Conservation (phyloP, 2,329 filamentous ascomycete genomes). For the Macrophomina phaseolina region DNA sequence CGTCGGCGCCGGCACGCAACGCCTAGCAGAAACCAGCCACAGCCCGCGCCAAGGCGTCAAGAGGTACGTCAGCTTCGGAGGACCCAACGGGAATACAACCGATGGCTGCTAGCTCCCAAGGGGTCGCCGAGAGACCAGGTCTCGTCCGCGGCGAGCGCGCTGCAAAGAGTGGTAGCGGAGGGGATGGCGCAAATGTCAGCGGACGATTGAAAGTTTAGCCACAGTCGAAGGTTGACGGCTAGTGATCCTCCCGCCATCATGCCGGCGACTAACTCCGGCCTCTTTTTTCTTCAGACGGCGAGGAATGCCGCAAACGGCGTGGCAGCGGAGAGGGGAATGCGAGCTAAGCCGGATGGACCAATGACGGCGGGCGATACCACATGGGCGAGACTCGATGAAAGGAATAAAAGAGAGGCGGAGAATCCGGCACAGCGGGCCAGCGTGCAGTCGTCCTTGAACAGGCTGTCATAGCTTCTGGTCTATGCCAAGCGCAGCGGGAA, state of each 20-base stretch:
- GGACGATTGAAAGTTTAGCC: slow-evolving; percentile 19
- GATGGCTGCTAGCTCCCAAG: slow-evolving; percentile 3
- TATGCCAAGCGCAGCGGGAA: slow-evolving; percentile 22
- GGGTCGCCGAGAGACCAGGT: slow-evolving; percentile 11
- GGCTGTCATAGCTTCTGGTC: neutral
- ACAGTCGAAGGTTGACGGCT: slow-evolving; percentile 15
- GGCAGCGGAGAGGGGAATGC: slow-evolving; percentile 26
- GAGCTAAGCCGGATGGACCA: slow-evolving; percentile 2
- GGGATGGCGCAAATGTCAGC: slow-evolving; percentile 18
- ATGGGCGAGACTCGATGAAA: slow-evolving; percentile 25
- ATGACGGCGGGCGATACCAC: neutral
- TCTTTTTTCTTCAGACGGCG: slow-evolving; percentile 25
- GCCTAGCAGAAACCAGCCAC: slow-evolving; percentile 25
- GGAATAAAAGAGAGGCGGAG: slow-evolving; percentile 1
- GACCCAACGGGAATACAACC: neutral
- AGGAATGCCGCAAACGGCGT: slow-evolving; percentile 29
- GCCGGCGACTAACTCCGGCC: slow-evolving; percentile 20
- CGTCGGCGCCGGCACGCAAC: slow-evolving; percentile 8
- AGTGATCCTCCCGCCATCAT: slow-evolving; percentile 22
- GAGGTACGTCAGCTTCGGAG: slow-evolving; percentile 1
- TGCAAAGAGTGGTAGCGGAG: slow-evolving; percentile 3
- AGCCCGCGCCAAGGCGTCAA: slow-evolving; percentile 12
- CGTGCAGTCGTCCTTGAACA: neutral
- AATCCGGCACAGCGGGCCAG: slow-evolving; percentile 2
- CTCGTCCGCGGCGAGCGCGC: slow-evolving; percentile 15